Evolutionary conservation across 441 rosid genomes (phyloP), one percentile per base, ranked within the genome.

Genomic region (Kokia cookei): DNA sequence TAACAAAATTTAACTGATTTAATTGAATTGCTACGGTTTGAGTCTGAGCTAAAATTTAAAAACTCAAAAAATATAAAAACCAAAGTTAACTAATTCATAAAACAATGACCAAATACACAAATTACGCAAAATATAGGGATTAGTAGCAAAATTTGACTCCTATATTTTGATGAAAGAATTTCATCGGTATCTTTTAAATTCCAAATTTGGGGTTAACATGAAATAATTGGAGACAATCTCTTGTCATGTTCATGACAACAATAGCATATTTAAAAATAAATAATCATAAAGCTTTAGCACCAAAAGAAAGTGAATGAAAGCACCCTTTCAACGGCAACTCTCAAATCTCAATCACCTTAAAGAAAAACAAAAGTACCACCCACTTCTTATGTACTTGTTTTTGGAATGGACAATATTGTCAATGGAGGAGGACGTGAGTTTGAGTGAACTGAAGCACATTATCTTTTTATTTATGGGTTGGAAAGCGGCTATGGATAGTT

Each of bases 241-340:
- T 55, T 1, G 14, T 9, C 60, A 8, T 8, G 22, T 55, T 22
- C 60, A 55, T 37, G 40, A 6, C 40, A 37, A 1, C 40, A 37
- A 37, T 37, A 37, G 40, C 40, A 37, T 5, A 6, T 37, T 37
- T 37, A 8, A 55, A 55, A 55, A 54, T 55, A 69, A 15, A 53
- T 59, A 73, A 57, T 59, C 17, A 62, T 15, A 7, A 22, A 72
- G 24, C 15, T 57, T 42, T 35, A 9, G 29, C 35, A 42, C 27
- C 40, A 69, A 54, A 15, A 47, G 43, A 47, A 68, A 26, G 40
- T 59, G 50, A 59, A 14, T 73, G 91, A 87, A 86, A 87, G 77
- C 76, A 65, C 59, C 87, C 64, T 59, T 69, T 71, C 91, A 89
- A 87, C 90, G 65, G 77, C 86, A 50, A 77, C 78, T 13, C 62